phyloP scores from a whole-genome alignment of 306 rosid genomes.

The Clitoria ternatea region DNA sequence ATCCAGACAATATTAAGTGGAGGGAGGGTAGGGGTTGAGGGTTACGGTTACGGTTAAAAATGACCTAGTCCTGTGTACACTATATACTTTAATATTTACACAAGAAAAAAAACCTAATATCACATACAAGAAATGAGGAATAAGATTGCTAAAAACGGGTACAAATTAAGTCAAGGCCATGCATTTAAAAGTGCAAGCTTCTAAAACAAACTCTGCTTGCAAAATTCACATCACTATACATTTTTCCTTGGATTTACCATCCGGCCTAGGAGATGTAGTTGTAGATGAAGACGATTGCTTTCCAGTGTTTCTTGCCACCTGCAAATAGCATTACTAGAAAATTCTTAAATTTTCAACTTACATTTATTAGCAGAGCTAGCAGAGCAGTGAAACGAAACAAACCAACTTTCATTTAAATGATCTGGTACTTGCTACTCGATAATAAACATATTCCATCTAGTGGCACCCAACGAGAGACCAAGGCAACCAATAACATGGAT shows the following conservation, averaged over 20 bases:
- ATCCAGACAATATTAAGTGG: neutral
- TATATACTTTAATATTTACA: slow-evolving; percentile 54
- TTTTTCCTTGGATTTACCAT: slow-evolving; percentile 77
- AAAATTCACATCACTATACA: slow-evolving; percentile 80
- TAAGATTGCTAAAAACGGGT: slow-evolving; percentile 18
- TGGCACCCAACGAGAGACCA: neutral
- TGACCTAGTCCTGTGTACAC: slow-evolving; percentile 41
- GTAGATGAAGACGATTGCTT: slow-evolving; percentile 38
- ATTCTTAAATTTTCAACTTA: neutral
- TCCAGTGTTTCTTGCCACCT: slow-evolving; percentile 60
- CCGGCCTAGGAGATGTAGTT: slow-evolving; percentile 49
- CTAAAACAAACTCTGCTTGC: slow-evolving; percentile 21
- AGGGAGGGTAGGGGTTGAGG: neutral
- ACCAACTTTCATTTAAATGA: neutral
- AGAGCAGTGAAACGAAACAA: slow-evolving; percentile 4
- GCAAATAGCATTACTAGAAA: slow-evolving; percentile 29
- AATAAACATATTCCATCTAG: neutral
- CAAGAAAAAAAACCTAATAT: slow-evolving; percentile 34
- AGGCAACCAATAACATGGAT: neutral
- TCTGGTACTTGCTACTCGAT: neutral
- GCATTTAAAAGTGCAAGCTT: slow-evolving; percentile 43
- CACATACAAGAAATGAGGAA: slow-evolving; percentile 37
- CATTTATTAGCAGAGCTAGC: neutral
- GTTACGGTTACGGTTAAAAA: slow-evolving; percentile 13
- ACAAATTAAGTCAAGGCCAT: slow-evolving; percentile 28